A percentile compares a stretch with the other conserved stretches of the same genome.
Conservation (phyloP, 345 rosid species). For the Combretum micranthum region DNA sequence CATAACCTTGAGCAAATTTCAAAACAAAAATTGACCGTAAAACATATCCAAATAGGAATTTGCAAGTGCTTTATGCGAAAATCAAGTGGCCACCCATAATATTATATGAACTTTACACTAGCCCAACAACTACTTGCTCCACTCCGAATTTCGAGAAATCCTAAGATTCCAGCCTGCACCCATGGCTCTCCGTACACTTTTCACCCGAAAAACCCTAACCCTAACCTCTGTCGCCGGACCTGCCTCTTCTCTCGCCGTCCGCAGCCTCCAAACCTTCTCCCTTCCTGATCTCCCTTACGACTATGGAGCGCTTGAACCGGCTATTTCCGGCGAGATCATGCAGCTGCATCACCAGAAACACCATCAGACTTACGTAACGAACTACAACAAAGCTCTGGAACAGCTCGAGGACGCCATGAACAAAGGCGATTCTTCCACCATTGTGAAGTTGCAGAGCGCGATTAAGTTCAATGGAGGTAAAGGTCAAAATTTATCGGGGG, state of each 20-base stretch:
- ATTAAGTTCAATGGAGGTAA: constrained; percentile 97
- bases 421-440: constrained; percentile 60
- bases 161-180: not conserved
- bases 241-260: constrained; percentile 6
- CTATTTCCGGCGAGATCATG: constrained; percentile 89
- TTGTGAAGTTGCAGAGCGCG: constrained; percentile 74
- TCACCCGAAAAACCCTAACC: constrained; percentile 30
- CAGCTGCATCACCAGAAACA: constrained; percentile 97
- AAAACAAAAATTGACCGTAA: too few relatives aligned
- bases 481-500: not conserved
- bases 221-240: constrained; percentile 5
- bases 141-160: too few relatives aligned
- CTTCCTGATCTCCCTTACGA: constrained; percentile 93
- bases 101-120: too few relatives aligned
- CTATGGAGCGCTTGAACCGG: constrained; percentile 86
- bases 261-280: constrained; percentile 54
- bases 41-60: too few relatives aligned
- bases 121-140: too few relatives aligned
- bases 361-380: constrained; percentile 82
- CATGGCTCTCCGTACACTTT: constrained; percentile 65
- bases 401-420: constrained; percentile 58
- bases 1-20: too few relatives aligned
- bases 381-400: constrained; percentile 83
- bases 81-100: too few relatives aligned
- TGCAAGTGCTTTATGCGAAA: too few relatives aligned